These are phyloP conservation scores for Pseudogymnoascus sp. DNA, from an alignment of 2,329 filamentous ascomycete genomes.

Conservation along the genomic window DNA sequence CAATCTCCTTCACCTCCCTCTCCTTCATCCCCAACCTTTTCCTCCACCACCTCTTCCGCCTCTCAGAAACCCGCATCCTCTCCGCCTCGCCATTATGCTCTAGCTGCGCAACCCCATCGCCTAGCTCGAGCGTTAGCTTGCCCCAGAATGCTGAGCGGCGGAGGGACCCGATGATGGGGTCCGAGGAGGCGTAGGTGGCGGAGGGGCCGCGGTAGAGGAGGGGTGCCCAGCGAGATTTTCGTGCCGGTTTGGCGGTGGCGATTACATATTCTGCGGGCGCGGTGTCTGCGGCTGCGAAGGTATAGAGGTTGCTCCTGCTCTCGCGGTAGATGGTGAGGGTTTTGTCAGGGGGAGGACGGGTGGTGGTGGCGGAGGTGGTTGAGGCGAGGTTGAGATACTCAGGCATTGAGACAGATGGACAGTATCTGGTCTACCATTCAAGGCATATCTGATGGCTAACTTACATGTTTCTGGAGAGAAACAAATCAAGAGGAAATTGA, in stretches of 20 bases:
- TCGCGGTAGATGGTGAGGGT: background rate
- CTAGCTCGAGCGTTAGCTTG: background rate
- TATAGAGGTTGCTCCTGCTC: background rate
- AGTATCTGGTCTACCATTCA: background rate
- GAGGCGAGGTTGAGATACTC: background rate
- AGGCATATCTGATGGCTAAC: background rate
- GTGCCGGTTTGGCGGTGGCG: background rate
- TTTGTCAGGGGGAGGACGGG: background rate
- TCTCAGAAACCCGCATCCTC: background rate
- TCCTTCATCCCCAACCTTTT: background rate
- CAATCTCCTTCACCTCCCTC: background rate
- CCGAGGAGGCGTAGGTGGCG: background rate
- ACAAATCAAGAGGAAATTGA: background rate
- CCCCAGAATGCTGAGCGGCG: background rate
- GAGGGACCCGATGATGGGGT: background rate
- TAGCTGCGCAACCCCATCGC: background rate
- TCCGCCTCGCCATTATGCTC: background rate
- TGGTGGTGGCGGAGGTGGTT: background rate
- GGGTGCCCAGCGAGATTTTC: background rate
- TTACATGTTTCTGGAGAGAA: background rate
- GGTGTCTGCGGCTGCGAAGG: background rate
- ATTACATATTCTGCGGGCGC: background rate
- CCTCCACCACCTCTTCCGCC: background rate
- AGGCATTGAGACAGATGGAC: background rate
- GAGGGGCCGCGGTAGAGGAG: background rate